phyloP scores from a whole-genome alignment of 768 basidiomycete genomes.

The Suillus discolor region DNA sequence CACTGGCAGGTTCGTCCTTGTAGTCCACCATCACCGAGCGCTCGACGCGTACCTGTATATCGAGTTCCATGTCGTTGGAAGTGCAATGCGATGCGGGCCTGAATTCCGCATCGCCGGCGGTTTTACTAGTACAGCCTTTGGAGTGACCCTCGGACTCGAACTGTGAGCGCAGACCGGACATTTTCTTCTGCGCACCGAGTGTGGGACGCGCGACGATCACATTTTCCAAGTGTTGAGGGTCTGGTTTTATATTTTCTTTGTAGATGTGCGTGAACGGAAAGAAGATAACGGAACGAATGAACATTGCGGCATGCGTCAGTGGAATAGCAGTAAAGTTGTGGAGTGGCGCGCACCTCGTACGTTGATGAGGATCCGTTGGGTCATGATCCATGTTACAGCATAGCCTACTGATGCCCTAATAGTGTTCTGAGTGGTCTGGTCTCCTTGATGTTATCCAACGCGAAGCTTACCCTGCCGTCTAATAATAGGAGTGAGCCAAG shows the following conservation, averaged over 20 bases:
- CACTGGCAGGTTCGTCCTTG: neutral
- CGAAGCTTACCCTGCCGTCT: slow-evolving; percentile 53
- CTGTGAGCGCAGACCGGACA: too few relatives aligned
- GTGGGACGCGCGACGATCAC: slow-evolving; percentile 20
- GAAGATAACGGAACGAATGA: neutral
- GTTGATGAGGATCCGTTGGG: slow-evolving; percentile 58
- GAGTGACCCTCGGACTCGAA: neutral
- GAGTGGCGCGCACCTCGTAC: slow-evolving; percentile 43
- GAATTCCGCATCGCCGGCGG: slow-evolving; percentile 25
- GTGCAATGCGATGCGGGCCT: slow-evolving; percentile 8
- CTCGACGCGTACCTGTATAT: slow-evolving; percentile 34
- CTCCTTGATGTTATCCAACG: slow-evolving; percentile 6
- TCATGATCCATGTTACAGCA: slow-evolving; percentile 62
- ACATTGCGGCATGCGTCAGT: neutral
- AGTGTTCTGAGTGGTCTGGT: neutral
- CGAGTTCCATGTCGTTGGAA: slow-evolving; percentile 26
- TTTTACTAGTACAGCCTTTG: slow-evolving; percentile 12
- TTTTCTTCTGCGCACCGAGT: too few relatives aligned
- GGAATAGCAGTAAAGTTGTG: neutral
- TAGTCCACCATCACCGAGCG: slow-evolving; percentile 31
- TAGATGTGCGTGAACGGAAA: neutral
- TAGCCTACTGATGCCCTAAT: slow-evolving; percentile 58
- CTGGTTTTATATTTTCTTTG: slow-evolving; percentile 24
- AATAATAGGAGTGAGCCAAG: slow-evolving; percentile 9
- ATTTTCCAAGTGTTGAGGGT: slow-evolving; percentile 30